phyloP scores from a whole-genome alignment of 2,329 filamentous ascomycete genomes.

The Colletotrichum shisoi region DNA sequence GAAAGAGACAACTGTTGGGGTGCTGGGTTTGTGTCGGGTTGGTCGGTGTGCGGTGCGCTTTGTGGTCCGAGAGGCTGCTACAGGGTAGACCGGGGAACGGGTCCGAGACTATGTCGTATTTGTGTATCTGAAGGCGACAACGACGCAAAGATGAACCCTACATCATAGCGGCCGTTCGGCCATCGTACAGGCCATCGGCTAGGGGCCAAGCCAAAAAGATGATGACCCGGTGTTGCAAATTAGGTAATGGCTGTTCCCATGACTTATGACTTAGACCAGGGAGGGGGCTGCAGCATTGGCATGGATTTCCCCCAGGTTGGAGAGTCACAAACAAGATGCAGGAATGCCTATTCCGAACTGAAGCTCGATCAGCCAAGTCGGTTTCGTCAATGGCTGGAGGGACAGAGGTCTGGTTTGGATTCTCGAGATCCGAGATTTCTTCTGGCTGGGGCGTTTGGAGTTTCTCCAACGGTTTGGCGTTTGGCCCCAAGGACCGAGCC shows the following conservation, averaged over 20 bases:
- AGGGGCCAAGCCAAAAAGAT: constrained; percentile 20
- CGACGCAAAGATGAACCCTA: constrained; percentile 24
- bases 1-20: constrained; percentile 14
- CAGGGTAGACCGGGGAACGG: constrained; percentile 29
- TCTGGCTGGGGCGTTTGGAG: background rate
- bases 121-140: background rate
- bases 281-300: constrained; percentile 1
- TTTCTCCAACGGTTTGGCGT: constrained; percentile 29
- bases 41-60: constrained; percentile 6
- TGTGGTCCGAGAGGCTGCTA: constrained; percentile 29
- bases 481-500: background rate
- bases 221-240: constrained; percentile 22
- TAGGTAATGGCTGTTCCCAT: constrained; percentile 27
- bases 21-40: constrained; percentile 4
- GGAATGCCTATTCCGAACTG: background rate
- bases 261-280: background rate
- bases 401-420: background rate
- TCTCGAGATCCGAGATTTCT: background rate
- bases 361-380: constrained; percentile 15
- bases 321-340: constrained; percentile 21
- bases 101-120: constrained; percentile 8
- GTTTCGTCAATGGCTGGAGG: constrained; percentile 11
- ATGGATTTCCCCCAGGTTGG: background rate
- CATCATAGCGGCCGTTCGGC: constrained; percentile 24
- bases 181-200: background rate